These are phyloP conservation scores for Nevesoporus exiguus DNA, from an alignment of 768 basidiomycete genomes.

Conservation along the genomic window DNA sequence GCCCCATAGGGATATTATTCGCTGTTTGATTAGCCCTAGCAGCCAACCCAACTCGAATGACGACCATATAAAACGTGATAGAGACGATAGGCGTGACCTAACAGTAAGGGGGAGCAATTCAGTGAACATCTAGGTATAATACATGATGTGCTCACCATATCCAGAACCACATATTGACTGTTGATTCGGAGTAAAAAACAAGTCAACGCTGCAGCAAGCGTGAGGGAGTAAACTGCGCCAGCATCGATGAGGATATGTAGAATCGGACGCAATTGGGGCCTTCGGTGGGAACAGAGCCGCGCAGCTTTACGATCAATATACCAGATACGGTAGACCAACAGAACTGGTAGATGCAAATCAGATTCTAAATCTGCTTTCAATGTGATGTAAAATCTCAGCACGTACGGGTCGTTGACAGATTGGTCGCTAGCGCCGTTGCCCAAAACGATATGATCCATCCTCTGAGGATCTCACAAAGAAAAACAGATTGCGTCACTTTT, in stretches of 20 bases:
- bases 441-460: neutral
- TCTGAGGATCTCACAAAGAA: neutral
- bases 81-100: neutral
- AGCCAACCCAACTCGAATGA: neutral
- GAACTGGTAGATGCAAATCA: neutral
- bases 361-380: neutral
- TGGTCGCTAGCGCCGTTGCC: neutral
- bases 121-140: neutral
- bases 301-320: neutral
- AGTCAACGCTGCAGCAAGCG: neutral
- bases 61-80: no score
- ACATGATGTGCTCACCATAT: neutral
- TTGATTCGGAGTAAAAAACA: neutral
- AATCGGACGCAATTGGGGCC: neutral
- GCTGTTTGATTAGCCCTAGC: neutral
- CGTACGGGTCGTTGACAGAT: neutral
- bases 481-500: neutral
- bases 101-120: neutral
- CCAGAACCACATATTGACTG: neutral
- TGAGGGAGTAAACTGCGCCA: neutral
- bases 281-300: neutral
- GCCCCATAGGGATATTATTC: neutral
- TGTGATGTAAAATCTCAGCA: neutral
- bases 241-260: neutral
- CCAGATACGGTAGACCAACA: neutral